Evolutionary conservation across 495 filamentous ascomycete species (phyloP).

Genomic region (Opeltia flavorubescens): DNA sequence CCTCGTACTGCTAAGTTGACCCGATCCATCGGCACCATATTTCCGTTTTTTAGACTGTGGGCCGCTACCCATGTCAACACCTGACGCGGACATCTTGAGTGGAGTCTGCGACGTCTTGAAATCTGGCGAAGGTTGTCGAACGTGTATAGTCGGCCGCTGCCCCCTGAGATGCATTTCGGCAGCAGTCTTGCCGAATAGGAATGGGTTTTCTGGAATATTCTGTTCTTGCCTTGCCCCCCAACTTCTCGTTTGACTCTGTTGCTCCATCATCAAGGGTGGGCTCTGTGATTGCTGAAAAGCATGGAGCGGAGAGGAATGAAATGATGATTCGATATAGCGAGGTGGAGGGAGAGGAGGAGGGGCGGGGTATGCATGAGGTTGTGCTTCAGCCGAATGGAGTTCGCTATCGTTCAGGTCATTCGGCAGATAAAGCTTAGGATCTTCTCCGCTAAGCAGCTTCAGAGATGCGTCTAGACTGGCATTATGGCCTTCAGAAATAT

Average conservation of each 20-base stretch:
- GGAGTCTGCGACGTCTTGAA: background rate
- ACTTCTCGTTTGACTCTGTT: conserved; percentile 89
- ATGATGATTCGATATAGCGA: too few relatives aligned
- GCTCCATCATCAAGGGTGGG: conserved; percentile 91
- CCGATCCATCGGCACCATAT: background rate
- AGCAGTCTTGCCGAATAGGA: background rate
- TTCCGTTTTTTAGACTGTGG: background rate
- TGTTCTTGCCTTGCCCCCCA: conserved; percentile 93
- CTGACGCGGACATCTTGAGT: background rate
- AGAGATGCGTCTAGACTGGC: conserved; percentile 1
- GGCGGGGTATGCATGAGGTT: conserved; percentile 34
- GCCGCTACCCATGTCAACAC: background rate
- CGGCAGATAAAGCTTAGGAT: background rate
- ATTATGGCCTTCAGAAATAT: background rate
- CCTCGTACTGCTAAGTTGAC: background rate
- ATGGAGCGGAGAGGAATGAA: too few relatives aligned
- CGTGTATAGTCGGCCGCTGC: background rate
- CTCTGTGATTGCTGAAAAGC: conserved; percentile 94
- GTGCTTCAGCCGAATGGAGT: conserved; percentile 8
- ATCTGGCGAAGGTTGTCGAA: background rate
- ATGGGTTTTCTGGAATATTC: conserved; percentile 36
- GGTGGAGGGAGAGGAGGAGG: too few relatives aligned
- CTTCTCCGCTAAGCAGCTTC: conserved; percentile 1
- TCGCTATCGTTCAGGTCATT: background rate
- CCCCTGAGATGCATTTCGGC: background rate